Evolutionary conservation across 2,329 filamentous ascomycete genomes (phyloP), one percentile per base, ranked within the genome.

Genomic region (Penicillium sp.): DNA sequence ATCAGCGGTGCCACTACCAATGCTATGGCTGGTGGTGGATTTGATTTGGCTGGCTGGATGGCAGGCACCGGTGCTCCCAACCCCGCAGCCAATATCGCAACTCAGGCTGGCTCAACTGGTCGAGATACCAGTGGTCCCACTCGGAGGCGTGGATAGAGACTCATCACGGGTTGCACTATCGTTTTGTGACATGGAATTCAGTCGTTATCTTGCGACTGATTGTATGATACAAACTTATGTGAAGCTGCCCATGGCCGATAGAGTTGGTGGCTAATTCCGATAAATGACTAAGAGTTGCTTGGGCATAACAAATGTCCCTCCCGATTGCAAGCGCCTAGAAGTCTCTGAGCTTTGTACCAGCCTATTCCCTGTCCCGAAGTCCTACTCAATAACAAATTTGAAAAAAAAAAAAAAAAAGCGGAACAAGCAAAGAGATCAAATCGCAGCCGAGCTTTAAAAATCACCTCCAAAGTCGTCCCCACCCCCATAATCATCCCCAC

Each of bases 31-130:
- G 85, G 84, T 4, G 71, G 74, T 34, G 77, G 75, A 51, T 88
- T 89, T 60, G 85, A 89, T 71, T 77, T 88, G 47, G 86, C 86
- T 3, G 81, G 83, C 6, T 88, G 84, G 81, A 81, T 89, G 79
- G 85, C 86, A 16, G 86, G 85, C 9, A 70, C 76, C n/a, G 62
- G 68, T 35, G 61, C 70, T 34, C 29, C 50, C 19, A 65, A 64
- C 11, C 66, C 64, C 16, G 61, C 63, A 34, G 56, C 61, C 19
- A 58, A 53, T 46, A 59, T 62, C 34, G 52, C 55, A n/a, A 44
- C 53, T 35, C 61, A 51, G 32, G 60, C 57, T 19, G 59, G 60
- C 27, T 60, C 66, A 13, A 68, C 61, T 29, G 67, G 67, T 6
- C 64, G 70, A 47, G 68, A 71, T 18, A 51, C 49, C 40, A 58